These are phyloP conservation scores for Xylaria palmicola DNA, from an alignment of 495 filamentous ascomycete species.

Conservation along the genomic window DNA sequence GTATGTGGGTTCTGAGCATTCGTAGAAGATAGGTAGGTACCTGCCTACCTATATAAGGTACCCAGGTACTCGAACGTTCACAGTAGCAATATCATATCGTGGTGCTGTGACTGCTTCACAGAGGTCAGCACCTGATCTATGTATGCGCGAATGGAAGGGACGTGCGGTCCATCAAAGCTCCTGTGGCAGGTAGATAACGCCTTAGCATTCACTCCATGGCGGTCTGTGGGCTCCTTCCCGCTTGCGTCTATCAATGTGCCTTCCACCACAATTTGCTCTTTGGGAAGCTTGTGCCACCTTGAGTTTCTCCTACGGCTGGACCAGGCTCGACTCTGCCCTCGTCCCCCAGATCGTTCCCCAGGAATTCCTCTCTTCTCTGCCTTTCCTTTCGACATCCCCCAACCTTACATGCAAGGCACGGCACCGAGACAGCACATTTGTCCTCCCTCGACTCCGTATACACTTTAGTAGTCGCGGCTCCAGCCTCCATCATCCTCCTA, in stretches of 20 bases:
- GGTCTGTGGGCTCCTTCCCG: not conserved
- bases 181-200: not conserved
- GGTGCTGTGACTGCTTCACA: too few species aligned
- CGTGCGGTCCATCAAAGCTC: not conserved
- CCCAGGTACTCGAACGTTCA: too few species aligned
- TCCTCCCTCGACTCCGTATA: not conserved
- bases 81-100: too few species aligned
- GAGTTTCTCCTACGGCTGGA: not conserved
- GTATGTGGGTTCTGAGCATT: too few species aligned
- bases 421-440: not conserved
- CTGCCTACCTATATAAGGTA: too few species aligned
- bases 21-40: too few species aligned
- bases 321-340: not conserved
- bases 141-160: not conserved
- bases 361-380: not conserved
- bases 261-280: not conserved
- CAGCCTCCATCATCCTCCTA: not conserved
- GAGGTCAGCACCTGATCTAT: too few species aligned
- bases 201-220: not conserved
- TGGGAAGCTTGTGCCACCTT: constrained; percentile 10
- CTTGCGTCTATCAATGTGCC: not conserved
- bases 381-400: not conserved
- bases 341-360: not conserved
- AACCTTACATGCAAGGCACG: too few species aligned
- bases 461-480: constrained; percentile 4